phyloP scores from a whole-genome alignment of 2,329 filamentous ascomycete genomes.

The Colletotrichum camelliae region DNA sequence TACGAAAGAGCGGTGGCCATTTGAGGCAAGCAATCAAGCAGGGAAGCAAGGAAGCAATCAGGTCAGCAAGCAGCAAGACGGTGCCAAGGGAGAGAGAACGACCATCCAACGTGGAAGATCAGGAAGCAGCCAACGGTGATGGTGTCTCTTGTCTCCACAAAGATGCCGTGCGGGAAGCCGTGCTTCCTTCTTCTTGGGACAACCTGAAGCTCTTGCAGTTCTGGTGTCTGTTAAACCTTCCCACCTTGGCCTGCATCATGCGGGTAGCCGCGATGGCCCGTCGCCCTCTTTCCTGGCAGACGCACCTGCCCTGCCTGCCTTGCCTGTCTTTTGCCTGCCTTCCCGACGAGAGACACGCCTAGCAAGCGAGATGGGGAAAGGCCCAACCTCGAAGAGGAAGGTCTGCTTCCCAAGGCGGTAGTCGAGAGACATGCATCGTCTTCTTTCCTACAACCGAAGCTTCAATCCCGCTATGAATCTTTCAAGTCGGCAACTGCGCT shows the following conservation, averaged over 20 bases:
- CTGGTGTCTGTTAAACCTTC: background rate
- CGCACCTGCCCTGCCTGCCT: background rate
- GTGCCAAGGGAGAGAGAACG: background rate
- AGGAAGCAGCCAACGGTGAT: background rate
- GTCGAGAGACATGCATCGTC: background rate
- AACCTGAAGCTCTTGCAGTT: background rate
- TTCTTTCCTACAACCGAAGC: background rate
- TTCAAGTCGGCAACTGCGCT: background rate
- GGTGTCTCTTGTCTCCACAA: background rate
- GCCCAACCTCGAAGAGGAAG: background rate
- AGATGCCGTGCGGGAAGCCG: background rate
- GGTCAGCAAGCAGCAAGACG: background rate
- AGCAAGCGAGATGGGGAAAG: background rate
- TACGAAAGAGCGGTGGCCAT: background rate
- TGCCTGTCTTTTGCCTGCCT: background rate
- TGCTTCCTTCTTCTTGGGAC: background rate
- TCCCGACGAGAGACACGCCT: background rate
- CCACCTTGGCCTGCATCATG: background rate
- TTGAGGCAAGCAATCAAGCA: background rate
- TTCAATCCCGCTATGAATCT: background rate
- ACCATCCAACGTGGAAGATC: background rate
- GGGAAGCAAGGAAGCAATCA: background rate
- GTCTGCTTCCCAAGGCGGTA: background rate
- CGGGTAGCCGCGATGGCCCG: background rate
- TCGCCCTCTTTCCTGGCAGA: background rate